A percentile compares a stretch with the other conserved stretches of the same genome.
These are phyloP conservation scores for Durotheca rogersii DNA, from an alignment of 495 filamentous ascomycete genomes.

Conservation along the genomic window DNA sequence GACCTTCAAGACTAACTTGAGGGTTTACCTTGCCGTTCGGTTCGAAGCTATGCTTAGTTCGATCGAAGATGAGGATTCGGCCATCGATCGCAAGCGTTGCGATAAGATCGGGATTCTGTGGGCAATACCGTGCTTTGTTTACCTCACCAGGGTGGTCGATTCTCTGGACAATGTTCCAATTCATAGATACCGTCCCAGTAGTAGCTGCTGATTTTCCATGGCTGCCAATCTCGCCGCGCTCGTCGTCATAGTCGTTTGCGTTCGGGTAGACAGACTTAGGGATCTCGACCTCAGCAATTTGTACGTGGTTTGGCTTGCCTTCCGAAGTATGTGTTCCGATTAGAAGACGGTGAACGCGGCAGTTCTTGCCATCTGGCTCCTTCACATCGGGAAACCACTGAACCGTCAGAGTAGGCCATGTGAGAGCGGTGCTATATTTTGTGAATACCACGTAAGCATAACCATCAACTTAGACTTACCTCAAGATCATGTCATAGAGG, in stretches of 20 bases:
- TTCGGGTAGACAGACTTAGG: conserved; percentile 75
- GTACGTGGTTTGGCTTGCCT: conserved; percentile 85
- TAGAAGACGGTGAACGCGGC: conserved; percentile 84
- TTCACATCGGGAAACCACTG: conserved; percentile 98
- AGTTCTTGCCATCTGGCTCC: conserved; percentile 77
- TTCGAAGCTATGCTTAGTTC: conserved; percentile 82
- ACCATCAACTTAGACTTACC: conserved; percentile 39
- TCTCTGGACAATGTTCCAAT: conserved; percentile 87
- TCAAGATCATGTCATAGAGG: conserved; percentile 94
- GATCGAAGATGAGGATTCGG: conserved; percentile 87
- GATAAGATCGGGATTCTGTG: conserved; percentile 96
- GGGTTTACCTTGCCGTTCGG: conserved; percentile 71
- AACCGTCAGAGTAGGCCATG: conserved; percentile 96
- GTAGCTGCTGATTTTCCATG: conserved; percentile 68
- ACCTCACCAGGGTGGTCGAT: conserved; percentile 97
- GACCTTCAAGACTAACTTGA: conserved; percentile 82
- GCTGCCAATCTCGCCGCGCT: conserved; percentile 88
- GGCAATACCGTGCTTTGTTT: conserved; percentile 97
- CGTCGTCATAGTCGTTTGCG: conserved; percentile 81
- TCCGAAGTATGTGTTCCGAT: conserved; percentile 94
- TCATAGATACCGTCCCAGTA: conserved; percentile 59
- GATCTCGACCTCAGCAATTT: conserved; percentile 89
- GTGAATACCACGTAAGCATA: conserved; percentile 2
- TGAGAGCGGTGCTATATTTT: conserved; percentile 71
- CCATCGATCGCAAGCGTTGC: conserved; percentile 90